Base-by-base conservation (phyloP, 2,329 filamentous ascomycete species). In the Fusarium sp. region DNA sequence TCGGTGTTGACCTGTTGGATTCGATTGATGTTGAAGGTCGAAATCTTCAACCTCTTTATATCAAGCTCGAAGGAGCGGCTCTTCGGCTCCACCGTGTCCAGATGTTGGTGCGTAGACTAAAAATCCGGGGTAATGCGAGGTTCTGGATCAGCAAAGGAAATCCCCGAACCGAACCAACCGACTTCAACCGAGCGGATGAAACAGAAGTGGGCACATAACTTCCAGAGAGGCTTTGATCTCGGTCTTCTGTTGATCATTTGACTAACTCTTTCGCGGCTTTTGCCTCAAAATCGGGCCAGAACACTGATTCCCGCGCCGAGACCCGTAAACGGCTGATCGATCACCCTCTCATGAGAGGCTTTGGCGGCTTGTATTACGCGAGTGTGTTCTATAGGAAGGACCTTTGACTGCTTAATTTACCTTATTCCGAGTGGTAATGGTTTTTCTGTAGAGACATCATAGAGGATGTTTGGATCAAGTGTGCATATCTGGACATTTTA, bases 131-230 rank as follows among this genome's bases (percentile, higher is more conserved):
- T 66, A 60, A n/a, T 20, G 35, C 17, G 42, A 41, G 23, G 30
- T 10, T 37, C 23, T 17, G 45, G 35, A 60, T 52, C 45, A 52
- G 14, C 38, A 27, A 17, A 17, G 3, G 18, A 11, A 20, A 13
- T 40, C 40, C n/a, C 63, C 58, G 58, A 57, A 26, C 63, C 63
- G 63, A 65, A 46, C 53, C 63, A 46, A 46, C 55, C 35, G 53
- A 32, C 18, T 30, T 40, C 30, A 32, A 41, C 62, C 62, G 62
- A 65, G 37, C 60, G 53, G 52, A 35, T 6, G 13, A 46, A 8
- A 15, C 13, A 18, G 20, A 14, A 37, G 12, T 14, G 7, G 33
- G 33, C 11, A 11, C 14, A 30, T 20, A 30, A 3, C 10, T 7
- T 42, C 7, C 4, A 53, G 18, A 5, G 17, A n/a, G 9, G 5